These are phyloP conservation scores for Tirmania nivea DNA, from an alignment of 495 filamentous ascomycete species.

Conservation along the genomic window DNA sequence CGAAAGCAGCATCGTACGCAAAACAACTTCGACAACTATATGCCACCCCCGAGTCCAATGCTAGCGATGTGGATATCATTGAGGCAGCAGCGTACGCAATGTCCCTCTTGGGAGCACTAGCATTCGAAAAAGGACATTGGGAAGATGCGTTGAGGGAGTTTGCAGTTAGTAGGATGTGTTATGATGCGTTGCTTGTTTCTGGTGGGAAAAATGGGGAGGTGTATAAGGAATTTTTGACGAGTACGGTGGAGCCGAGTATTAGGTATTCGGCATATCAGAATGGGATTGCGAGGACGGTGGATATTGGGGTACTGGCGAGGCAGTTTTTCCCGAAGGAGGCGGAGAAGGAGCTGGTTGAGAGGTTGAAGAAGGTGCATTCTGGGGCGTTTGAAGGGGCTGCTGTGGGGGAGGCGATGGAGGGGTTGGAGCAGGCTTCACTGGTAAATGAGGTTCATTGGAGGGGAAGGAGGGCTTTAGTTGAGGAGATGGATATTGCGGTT, in stretches of 20 bases:
- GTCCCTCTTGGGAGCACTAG: conserved; percentile 47
- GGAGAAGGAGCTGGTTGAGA: conserved; percentile 31
- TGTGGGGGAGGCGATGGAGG: conserved; percentile 32
- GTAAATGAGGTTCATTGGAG: conserved; percentile 76
- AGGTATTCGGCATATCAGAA: conserved; percentile 84
- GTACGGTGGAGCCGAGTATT: conserved; percentile 79
- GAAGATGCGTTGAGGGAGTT: conserved; percentile 51
- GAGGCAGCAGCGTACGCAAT: conserved; percentile 73
- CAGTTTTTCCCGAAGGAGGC: conserved; percentile 48
- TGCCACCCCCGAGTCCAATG: conserved; percentile 32
- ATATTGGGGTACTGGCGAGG: conserved; percentile 53
- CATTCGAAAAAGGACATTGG: conserved; percentile 78
- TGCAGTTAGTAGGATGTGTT: conserved; percentile 59
- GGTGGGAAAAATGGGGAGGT: conserved; percentile 40
- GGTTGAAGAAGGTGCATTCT: conserved; percentile 52
- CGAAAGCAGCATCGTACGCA: conserved; percentile 54
- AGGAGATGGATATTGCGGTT: conserved; percentile 75
- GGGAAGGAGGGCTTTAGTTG: conserved; percentile 62
- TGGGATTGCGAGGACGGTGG: conserved; percentile 61
- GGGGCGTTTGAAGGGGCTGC: conserved; percentile 43
- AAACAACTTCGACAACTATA: conserved; percentile 45
- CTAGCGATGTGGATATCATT: conserved; percentile 48
- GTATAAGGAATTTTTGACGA: conserved; percentile 63
- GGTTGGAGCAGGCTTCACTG: conserved; percentile 32
- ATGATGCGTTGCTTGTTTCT: conserved; percentile 36